Base-by-base conservation (phyloP, 495 filamentous ascomycete genomes). In the Friedmanniomyces simplex region DNA sequence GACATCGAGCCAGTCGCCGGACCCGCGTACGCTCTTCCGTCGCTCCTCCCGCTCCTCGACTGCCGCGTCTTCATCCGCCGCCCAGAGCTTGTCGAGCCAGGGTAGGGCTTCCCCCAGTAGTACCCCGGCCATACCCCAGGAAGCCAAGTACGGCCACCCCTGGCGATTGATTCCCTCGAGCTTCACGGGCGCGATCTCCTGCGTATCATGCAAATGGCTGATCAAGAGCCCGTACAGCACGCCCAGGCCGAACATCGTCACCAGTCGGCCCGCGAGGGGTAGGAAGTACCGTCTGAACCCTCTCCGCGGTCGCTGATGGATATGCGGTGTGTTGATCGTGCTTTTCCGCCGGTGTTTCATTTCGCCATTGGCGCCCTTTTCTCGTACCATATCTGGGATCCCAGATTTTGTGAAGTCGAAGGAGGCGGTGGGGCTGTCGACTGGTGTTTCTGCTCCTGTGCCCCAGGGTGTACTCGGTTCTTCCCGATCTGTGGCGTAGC, bases 111-210 rank as follows among this genome's bases (percentile, higher is more conserved):
- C 82, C 16, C 94, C 94, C 24, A 95, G 68, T 0, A 74, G 73
- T 10, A 96, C 79, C 13, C 89, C 94, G 0, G 83, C 82, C 21
- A 83, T 54, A 0, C 90, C 94, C 90, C 93, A 98, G 63, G 86
- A 81, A 1, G 74, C 66, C 51, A 93, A 69, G 62, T 95, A 95
- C 54, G 75, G 66, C 79, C 81, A 84, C 39, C 82, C 80, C 52
- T 74, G 64, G 20, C 76, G 71, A 71, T 79, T 74, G 28, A 86
- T 64, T 32, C 77, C 77, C 62, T 80, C 75, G 43, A 84, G 72
- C 66, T 82, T 75, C 48, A 87, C 75, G 16, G 84, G 79, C 11
- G 79, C 77, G 55, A 91, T 74, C 67, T 79, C 77, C 59, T 79
- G 75, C 25, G 79, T 80, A 61, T 88, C 80, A 64, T 89, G 87